These are phyloP conservation scores for Teratosphaeria gauchensis DNA, from an alignment of 2,329 filamentous ascomycete genomes.

Conservation along the genomic window DNA sequence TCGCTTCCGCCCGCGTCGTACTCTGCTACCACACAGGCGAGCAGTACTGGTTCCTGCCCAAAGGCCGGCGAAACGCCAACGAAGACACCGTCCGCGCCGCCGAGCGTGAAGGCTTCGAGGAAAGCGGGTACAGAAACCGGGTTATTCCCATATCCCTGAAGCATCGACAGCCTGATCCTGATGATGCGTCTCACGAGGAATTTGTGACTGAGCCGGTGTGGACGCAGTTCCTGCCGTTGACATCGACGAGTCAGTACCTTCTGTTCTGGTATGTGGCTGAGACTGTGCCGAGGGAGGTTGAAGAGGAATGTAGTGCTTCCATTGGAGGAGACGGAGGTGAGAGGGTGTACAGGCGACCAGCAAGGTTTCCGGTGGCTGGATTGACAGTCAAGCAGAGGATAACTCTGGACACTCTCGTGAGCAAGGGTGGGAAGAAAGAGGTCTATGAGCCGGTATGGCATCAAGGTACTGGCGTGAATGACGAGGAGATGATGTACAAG, in stretches of 20 bases:
- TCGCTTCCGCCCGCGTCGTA: conserved; percentile 37
- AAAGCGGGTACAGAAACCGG: conserved; percentile 42
- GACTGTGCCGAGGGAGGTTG: conserved; percentile 28
- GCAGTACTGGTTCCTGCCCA: conserved; percentile 40
- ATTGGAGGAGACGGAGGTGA: conserved; percentile 13
- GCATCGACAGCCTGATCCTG: conserved; percentile 32
- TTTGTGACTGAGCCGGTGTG: conserved; percentile 37
- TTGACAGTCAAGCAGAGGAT: conserved; percentile 31
- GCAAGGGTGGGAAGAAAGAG: conserved; percentile 26
- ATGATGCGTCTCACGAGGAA: conserved; percentile 13
- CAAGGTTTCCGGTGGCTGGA: conserved; percentile 23
- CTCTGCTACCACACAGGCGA: conserved; percentile 36
- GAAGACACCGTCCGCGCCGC: conserved; percentile 36
- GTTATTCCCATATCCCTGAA: conserved; percentile 36
- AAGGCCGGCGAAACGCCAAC: conserved; percentile 38
- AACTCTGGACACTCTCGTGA: conserved; percentile 24
- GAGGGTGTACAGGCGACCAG: conserved; percentile 21
- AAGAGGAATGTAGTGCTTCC: conserved; percentile 5
- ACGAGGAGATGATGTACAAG: conserved; percentile 36
- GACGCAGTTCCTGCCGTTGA: conserved; percentile 35
- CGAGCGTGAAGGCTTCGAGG: conserved; percentile 42
- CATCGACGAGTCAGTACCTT: conserved; percentile 31
- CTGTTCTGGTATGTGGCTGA: conserved; percentile 41
- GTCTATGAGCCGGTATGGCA: conserved; percentile 37
- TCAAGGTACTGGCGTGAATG: conserved; percentile 40